Evolutionary conservation across 2,329 filamentous ascomycete genomes (phyloP), one percentile per base, ranked within the genome.

Genomic region (Thelonectria olida): DNA sequence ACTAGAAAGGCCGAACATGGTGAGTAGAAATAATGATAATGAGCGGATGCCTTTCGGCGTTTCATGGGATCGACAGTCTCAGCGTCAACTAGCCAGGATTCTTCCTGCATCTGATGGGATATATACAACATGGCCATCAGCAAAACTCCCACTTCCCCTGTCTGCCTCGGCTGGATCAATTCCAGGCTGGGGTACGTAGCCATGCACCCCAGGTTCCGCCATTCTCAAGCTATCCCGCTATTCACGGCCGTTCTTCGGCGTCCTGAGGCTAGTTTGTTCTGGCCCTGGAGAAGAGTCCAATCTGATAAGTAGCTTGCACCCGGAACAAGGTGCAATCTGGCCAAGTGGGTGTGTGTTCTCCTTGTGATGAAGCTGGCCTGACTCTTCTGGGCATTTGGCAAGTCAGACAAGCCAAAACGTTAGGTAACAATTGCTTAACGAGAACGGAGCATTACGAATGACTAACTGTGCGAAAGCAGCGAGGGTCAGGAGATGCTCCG

Each of bases 161-260:
- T 38, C 22, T 48, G 34, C 38, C 42, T 58, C 63, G 55, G 49
- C 41, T 61, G 53, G 20, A 42, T 61, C 47, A 27, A 7, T 41
- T 4, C 27, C 42, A 42, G 47, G 41, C 52, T 64, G 64, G 64
- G 64, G 58, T 53, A 54, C 54, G 58, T 56, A 58, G 48, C 58
- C 58, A 67, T 65, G 58, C 65, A 65, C 65, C 64, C 62, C 65
- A 67, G 65, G 65, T 67, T 63, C 42, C 44, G 63, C 42, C 13
- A 20, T 41, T 15, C 9, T 41, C 13, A 41, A 41, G 38, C 8
- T 57, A 57, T 53, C 9, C 48, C 51, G 45, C 64, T 47, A 58
- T 58, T 45, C 51, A 52, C 65, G 65, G 65, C 64, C 38, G 55
- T 67, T 63, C 58, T 34, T 67, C 65, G 65, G 65, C 64, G 64